Conservation (phyloP, 495 filamentous ascomycete species). For the Penicillium soppii region DNA sequence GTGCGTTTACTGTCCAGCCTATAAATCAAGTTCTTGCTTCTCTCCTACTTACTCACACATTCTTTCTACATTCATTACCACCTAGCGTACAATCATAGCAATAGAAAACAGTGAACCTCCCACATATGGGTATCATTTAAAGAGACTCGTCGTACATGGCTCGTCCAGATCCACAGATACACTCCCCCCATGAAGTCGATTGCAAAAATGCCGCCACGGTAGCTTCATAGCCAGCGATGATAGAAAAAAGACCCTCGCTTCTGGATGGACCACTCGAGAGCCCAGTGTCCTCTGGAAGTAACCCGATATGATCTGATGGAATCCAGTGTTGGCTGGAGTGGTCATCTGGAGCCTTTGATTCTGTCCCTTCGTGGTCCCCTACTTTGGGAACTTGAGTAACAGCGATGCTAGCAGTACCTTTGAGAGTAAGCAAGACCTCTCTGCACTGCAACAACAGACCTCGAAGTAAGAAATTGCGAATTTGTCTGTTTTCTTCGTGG, state of each 20-base stretch:
- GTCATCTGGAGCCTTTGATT: slow-evolving; percentile 7
- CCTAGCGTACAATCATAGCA: slow-evolving; percentile 1
- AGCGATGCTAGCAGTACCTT: slow-evolving; percentile 15
- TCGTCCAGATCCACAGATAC: slow-evolving; percentile 29
- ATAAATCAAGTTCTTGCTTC: slow-evolving; percentile 4
- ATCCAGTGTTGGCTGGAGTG: slow-evolving; percentile 7
- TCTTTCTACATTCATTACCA: background rate
- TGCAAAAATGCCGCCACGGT: slow-evolving; percentile 35
- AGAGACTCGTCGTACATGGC: slow-evolving; percentile 3
- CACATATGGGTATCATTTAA: slow-evolving; percentile 8
- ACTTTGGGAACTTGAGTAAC: slow-evolving; percentile 11
- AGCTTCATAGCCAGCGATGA: slow-evolving; percentile 35
- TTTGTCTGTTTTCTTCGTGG: slow-evolving; percentile 33
- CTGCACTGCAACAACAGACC: slow-evolving; percentile 32
- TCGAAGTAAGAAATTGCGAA: slow-evolving; percentile 33
- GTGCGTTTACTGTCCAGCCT: slow-evolving; percentile 20
- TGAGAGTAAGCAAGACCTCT: slow-evolving; percentile 29
- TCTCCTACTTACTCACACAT: background rate
- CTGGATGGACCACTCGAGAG: slow-evolving; percentile 1
- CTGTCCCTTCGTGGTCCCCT: slow-evolving; percentile 8
- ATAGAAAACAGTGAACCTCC: slow-evolving; percentile 5
- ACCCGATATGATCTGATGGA: slow-evolving; percentile 6
- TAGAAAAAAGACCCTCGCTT: slow-evolving; percentile 30
- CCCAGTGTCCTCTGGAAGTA: slow-evolving; percentile 8
- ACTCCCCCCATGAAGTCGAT: slow-evolving; percentile 27